phyloP scores from a whole-genome alignment of 306 rosid genomes.

The Castanea mollissima region DNA sequence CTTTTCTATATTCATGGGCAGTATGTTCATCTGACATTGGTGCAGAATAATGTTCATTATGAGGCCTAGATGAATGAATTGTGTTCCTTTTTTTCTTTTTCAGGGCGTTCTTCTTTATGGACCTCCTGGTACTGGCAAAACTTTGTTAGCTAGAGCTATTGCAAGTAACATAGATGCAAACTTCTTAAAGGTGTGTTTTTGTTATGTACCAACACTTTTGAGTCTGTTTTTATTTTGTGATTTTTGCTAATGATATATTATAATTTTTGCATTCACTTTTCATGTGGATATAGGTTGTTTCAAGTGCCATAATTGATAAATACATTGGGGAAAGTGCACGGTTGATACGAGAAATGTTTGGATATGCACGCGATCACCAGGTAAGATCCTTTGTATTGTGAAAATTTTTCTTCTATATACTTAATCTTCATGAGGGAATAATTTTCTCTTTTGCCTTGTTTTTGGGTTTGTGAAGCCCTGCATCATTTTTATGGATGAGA shows the following conservation, averaged over 20 bases:
- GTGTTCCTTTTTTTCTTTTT: constrained; percentile 16
- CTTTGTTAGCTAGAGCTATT: constrained; percentile 92
- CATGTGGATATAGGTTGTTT: constrained; percentile 64
- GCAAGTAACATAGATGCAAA: constrained; percentile 97
- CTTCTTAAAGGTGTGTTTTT: constrained; percentile 70
- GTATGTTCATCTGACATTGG: not conserved
- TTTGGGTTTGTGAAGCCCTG: constrained; percentile 63
- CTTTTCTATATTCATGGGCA: not conserved
- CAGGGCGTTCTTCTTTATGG: constrained; percentile 98
- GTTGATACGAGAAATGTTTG: constrained; percentile 95
- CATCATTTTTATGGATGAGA: constrained; percentile 99
- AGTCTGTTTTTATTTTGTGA: not conserved
- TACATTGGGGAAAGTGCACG: constrained; percentile 97
- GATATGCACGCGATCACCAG: constrained; percentile 98
- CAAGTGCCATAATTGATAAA: constrained; percentile 94
- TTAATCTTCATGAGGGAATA: constrained; percentile 3
- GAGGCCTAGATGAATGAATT: constrained; percentile 4
- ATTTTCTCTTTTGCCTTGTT: constrained; percentile 19
- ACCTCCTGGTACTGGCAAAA: constrained; percentile 97
- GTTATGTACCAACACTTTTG: not conserved
- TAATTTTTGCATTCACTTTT: not conserved
- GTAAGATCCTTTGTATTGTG: constrained; percentile 35
- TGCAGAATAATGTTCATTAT: not conserved
- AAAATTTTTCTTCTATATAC: constrained; percentile 4
- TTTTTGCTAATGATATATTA: constrained; percentile 8